phyloP scores from a whole-genome alignment of 208 protist species.

The Wallacemonas sp. region DNA sequence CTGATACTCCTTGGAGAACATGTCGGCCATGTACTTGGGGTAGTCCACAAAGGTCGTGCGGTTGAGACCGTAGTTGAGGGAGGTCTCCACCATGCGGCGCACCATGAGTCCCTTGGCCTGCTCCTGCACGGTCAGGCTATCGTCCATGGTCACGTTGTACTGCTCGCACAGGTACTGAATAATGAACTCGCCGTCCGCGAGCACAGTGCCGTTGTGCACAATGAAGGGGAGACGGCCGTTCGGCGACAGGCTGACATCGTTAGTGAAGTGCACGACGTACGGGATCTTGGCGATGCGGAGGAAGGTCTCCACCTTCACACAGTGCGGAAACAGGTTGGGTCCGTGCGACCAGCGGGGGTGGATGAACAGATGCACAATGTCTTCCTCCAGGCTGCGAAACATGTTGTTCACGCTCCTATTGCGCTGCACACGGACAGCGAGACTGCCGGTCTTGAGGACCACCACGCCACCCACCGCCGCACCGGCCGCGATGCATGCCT shows the following conservation, averaged over 20 bases:
- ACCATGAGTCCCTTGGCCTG: conserved; percentile 49
- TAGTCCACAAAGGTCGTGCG: conserved; percentile 59
- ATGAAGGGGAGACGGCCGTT: conserved; percentile 64
- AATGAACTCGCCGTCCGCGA: conserved; percentile 60
- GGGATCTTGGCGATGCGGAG: conserved; percentile 68
- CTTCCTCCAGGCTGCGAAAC: conserved; percentile 46
- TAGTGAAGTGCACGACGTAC: conserved; percentile 67
- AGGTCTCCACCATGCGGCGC: conserved; percentile 58
- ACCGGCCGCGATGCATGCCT: conserved; percentile 23
- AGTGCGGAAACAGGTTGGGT: conserved; percentile 64
- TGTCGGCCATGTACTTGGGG: conserved; percentile 42
- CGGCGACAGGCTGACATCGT: conserved; percentile 51
- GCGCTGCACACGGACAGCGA: conserved; percentile 20
- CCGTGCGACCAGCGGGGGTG: conserved; percentile 71
- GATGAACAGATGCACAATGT: conserved; percentile 66
- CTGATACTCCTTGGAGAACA: conserved; percentile 58
- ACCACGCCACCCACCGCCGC: conserved; percentile 27
- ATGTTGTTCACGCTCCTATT: conserved; percentile 18
- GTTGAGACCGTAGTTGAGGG: conserved; percentile 64
- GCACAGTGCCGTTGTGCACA: conserved; percentile 43
- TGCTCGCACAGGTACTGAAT: conserved; percentile 56
- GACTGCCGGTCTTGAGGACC: conserved; percentile 20
- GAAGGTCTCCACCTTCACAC: conserved; percentile 70
- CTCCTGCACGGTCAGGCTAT: conserved; percentile 41
- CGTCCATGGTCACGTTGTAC: conserved; percentile 46